phyloP scores from a whole-genome alignment of 257 asterid genomes.

The Asclepias syriaca region DNA sequence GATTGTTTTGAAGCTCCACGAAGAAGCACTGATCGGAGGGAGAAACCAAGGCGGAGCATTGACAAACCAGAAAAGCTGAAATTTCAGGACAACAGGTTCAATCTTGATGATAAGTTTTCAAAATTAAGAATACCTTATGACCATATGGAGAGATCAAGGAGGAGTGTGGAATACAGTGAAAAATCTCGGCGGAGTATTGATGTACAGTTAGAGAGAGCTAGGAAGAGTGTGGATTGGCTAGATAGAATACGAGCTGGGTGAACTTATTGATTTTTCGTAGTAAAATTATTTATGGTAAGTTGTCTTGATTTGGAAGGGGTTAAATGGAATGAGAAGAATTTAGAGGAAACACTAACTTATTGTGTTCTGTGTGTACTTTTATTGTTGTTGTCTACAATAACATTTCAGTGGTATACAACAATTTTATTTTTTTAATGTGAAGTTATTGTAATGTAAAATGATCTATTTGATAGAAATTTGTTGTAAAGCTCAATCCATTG shows the following conservation, averaged over 20 bases:
- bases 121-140: conserved; percentile 38
- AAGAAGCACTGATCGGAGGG: conserved; percentile 49
- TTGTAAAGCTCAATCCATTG: background rate
- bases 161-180: conserved; percentile 44
- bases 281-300: conserved; percentile 4
- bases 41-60: conserved; percentile 46
- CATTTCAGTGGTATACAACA: conserved; percentile 2
- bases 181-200: conserved; percentile 52
- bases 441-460: background rate
- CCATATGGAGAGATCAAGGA: conserved; percentile 43
- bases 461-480: background rate
- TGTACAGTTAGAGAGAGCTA: conserved; percentile 41
- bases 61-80: conserved; percentile 34
- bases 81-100: conserved; percentile 30
- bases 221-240: conserved; percentile 57
- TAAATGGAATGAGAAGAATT: conserved; percentile 1
- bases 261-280: conserved; percentile 3
- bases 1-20: conserved; percentile 40
- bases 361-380: conserved; percentile 10
- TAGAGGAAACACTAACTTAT: conserved; percentile 17
- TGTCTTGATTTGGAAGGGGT: conserved; percentile 16
- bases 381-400: conserved; percentile 1
- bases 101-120: conserved; percentile 38
- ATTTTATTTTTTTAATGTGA: background rate
- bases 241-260: conserved; percentile 40